Conservation (phyloP, 179 eudicot genomes). For the Gypsophila paniculata region DNA sequence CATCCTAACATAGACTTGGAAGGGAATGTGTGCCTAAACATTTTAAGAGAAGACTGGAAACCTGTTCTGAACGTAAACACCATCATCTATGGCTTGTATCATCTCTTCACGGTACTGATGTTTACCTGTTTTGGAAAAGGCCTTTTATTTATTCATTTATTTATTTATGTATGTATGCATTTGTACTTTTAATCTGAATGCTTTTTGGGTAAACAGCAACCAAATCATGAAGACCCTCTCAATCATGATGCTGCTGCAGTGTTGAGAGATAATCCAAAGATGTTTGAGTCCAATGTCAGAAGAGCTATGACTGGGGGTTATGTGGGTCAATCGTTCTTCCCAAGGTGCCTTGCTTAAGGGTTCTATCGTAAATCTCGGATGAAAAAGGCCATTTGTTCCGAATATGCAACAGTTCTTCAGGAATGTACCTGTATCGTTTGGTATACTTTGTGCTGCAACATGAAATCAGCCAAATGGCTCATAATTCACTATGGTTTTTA, state of each 20-base stretch:
- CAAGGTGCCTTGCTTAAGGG: slow-evolving; percentile 37
- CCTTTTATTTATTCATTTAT: background rate
- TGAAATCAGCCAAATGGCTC: slow-evolving; percentile 21
- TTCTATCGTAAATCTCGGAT: slow-evolving; percentile 15
- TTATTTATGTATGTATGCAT: background rate
- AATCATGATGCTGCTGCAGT: slow-evolving; percentile 93
- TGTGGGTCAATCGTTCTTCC: slow-evolving; percentile 71
- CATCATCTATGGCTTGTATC: slow-evolving; percentile 79
- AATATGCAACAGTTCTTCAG: slow-evolving; percentile 21
- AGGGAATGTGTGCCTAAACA: slow-evolving; percentile 96
- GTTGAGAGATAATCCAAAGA: slow-evolving; percentile 81
- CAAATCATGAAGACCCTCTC: slow-evolving; percentile 91
- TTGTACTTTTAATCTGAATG: background rate
- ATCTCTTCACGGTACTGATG: slow-evolving; percentile 82
- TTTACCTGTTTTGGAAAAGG: background rate
- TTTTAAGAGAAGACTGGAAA: slow-evolving; percentile 98
- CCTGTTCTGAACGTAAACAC: slow-evolving; percentile 95
- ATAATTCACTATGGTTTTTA: slow-evolving; percentile 19
- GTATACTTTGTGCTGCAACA: slow-evolving; percentile 24
- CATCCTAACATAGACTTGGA: slow-evolving; percentile 98
- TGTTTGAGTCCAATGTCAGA: slow-evolving; percentile 76
- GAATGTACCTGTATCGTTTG: slow-evolving; percentile 24
- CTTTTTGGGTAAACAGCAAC: slow-evolving; percentile 51
- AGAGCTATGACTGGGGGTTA: slow-evolving; percentile 89
- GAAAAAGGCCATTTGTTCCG: slow-evolving; percentile 10